Evolutionary conservation across 75 land plant species (phyloP).

Genomic region (Pinus tabuliformis): DNA sequence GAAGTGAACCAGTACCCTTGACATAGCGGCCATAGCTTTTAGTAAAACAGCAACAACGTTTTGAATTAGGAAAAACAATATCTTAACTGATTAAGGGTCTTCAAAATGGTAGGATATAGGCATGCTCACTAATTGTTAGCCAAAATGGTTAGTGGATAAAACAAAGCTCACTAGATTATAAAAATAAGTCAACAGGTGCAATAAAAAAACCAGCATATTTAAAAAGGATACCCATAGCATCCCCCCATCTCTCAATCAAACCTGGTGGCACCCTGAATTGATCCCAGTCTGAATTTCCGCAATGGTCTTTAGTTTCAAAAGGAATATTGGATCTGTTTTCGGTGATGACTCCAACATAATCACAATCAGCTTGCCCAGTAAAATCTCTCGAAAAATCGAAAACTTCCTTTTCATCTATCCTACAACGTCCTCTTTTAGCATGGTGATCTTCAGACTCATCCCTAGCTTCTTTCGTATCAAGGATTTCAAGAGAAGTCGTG

Average conservation of each 20-base stretch:
- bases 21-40: conserved; percentile 96
- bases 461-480: not conserved
- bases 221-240: conserved; percentile 85
- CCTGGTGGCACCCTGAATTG: conserved; percentile 49
- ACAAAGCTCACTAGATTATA: not conserved
- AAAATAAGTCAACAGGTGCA: not conserved
- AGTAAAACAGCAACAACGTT: conserved; percentile 93
- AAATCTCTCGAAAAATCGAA: not conserved
- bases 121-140: not conserved
- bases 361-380: not conserved
- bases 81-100: conserved; percentile 49
- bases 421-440: not conserved
- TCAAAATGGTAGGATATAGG: not conserved
- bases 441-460: not conserved
- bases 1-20: conserved; percentile 95
- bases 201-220: not conserved
- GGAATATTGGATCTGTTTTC: not conserved
- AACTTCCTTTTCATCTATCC: not conserved
- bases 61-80: conserved; percentile 86
- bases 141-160: not conserved
- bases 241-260: conserved; percentile 90
- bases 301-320: not conserved
- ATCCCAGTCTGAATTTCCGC: conserved; percentile 9
- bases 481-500: not conserved
- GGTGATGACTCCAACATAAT: not conserved